Percentiles rank a stretch among this genome's conserved stretches.
These are phyloP conservation scores for Verticillium dahliae DNA, from an alignment of 2,329 filamentous ascomycete genomes.

Conservation along the genomic window DNA sequence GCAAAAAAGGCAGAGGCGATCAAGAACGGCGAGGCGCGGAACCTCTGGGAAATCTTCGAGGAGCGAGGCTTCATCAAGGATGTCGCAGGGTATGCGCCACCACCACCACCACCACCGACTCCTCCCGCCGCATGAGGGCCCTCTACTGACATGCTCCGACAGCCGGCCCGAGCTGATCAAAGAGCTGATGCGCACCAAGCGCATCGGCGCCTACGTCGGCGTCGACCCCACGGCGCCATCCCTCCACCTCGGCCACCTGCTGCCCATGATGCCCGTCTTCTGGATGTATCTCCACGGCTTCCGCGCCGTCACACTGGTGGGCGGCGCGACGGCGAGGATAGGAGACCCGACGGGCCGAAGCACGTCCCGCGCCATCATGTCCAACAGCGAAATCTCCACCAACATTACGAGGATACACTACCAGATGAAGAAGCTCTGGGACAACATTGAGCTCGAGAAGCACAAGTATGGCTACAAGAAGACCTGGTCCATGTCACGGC, in stretches of 20 bases:
- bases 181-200: constrained; percentile 55
- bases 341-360: constrained; percentile 72
- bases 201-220: constrained; percentile 71
- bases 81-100: constrained; percentile 58
- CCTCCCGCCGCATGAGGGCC: background rate
- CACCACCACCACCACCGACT: background rate
- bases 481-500: constrained; percentile 59
- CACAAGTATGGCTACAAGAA: constrained; percentile 57
- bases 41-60: constrained; percentile 59
- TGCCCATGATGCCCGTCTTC: constrained; percentile 77
- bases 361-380: constrained; percentile 49
- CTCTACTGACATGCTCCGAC: background rate
- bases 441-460: constrained; percentile 62
- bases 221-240: constrained; percentile 77
- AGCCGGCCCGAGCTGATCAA: constrained; percentile 34
- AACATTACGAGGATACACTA: constrained; percentile 64
- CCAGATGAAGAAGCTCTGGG: constrained; percentile 67
- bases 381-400: constrained; percentile 44
- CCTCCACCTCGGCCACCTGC: constrained; percentile 72
- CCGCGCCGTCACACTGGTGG: constrained; percentile 59
- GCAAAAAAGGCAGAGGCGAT: constrained; percentile 38
- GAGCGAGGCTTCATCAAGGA: constrained; percentile 70
- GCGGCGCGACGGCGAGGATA: constrained; percentile 69
- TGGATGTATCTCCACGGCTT: constrained; percentile 78
- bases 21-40: constrained; percentile 37